Conservation (phyloP, 2,329 filamentous ascomycete genomes). For the Penicillium nordicum region DNA sequence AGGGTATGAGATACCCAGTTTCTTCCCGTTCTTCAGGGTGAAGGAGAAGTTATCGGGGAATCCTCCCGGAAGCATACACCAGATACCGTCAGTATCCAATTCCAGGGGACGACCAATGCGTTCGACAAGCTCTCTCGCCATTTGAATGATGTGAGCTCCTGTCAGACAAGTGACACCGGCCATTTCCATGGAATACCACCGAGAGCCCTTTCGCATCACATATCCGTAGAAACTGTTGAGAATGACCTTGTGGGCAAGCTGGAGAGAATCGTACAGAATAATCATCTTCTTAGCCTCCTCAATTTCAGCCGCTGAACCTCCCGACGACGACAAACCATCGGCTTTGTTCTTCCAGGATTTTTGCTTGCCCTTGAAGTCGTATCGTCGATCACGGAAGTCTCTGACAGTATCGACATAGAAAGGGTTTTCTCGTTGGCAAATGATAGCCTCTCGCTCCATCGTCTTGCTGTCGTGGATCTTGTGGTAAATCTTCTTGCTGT, state of each 20-base stretch:
- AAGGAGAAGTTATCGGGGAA: conserved; percentile 97
- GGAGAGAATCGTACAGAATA: conserved; percentile 88
- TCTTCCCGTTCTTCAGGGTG: conserved; percentile 93
- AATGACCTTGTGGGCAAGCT: conserved; percentile 98
- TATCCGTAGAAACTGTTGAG: conserved; percentile 99
- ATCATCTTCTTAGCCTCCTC: conserved; percentile 99
- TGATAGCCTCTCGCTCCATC: conserved; percentile 91
- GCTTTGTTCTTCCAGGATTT: conserved; percentile 99
- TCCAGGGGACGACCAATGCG: conserved; percentile 88
- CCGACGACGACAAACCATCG: conserved; percentile 76
- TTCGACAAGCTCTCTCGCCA: conserved; percentile 90
- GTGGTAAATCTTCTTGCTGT: conserved; percentile 98
- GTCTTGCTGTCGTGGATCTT: conserved; percentile 96
- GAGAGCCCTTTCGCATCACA: conserved; percentile 97
- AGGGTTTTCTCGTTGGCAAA: conserved; percentile 95
- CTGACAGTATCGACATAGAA: conserved; percentile 97
- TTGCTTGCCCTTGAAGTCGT: conserved; percentile 97
- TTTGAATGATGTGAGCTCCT: conserved; percentile 92
- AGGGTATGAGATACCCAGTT: conserved; percentile 91
- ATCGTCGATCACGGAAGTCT: conserved; percentile 92
- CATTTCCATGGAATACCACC: conserved; percentile 99
- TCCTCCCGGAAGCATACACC: conserved; percentile 95
- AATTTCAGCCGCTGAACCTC: conserved; percentile 70
- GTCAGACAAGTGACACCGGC: conserved; percentile 96
- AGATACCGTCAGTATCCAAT: conserved; percentile 97